Base-by-base conservation (phyloP, 805 yeast species). In the Teunomyces kruisii region DNA sequence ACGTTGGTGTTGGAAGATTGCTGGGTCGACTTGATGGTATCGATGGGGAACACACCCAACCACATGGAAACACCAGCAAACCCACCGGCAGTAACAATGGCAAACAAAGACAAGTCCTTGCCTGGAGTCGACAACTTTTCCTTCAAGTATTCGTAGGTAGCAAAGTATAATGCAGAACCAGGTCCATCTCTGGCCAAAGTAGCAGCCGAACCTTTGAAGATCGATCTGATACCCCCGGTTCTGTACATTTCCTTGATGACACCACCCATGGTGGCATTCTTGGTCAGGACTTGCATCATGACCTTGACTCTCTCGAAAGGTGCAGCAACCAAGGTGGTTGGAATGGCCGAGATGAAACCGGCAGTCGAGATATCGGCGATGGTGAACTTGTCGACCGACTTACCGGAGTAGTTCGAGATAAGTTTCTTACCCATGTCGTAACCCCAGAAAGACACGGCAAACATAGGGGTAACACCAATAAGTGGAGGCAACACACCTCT, bases 381-480 rank as follows among this genome's bases (percentile, higher is more conserved):
- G 9, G 87, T 64, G 52, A 92, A 76, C 24, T 68, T 55, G 16
- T 67, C 62, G 1, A 67, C 61, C 13, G 65, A 55, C 26, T 70
- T 66, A 6, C 75, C 75, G 3, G 72, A 62, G 45, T 58, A 66
- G 3, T 65, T 52, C 1, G 78, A 55, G 2, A 91, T 95, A 2
- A 92, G 47, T 51, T 80, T 81, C 69, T 89, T 90, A 50, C 98
- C 98, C 43, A 88, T 74, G 60, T 90, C 97, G 66, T 94, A 92
- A 59, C 98, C 98, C 98, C 99, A 92, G 72, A 92, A 92, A 1
- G 96, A 86, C 17, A 94, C 94, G 2, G 98, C 98, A 73, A 94
- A 94, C 88, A 92, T 94, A 24, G 99, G 99, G 0, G 98, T 94
- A 16, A 92, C 97, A 17, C 99, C 99, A n/a, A 88, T 62, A 42